A percentile compares a stretch with the other conserved stretches of the same genome.
Conservation (phyloP, 352 stramenopile genomes). For the Elongisporangium anandrum region DNA sequence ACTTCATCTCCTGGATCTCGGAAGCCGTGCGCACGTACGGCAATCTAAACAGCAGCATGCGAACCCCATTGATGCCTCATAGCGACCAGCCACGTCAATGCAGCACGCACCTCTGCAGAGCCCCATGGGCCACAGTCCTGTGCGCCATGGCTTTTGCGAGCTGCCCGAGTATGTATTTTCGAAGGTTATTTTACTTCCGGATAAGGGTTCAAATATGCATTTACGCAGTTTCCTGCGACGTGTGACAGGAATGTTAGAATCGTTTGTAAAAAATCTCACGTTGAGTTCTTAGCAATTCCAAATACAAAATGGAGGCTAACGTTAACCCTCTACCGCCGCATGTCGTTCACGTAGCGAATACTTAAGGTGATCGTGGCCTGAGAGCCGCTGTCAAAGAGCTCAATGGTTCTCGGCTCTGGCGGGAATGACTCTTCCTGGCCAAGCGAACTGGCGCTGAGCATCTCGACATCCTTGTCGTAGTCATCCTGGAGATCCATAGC, state of each 20-base stretch:
- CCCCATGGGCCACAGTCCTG: constrained; percentile 45
- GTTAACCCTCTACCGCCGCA: constrained; percentile 54
- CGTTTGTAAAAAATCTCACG: too few species aligned
- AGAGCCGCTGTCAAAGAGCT: constrained; percentile 41
- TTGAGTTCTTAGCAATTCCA: not conserved
- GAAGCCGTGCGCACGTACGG: constrained; percentile 76
- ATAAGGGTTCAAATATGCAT: not conserved
- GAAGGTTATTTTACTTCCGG: not conserved
- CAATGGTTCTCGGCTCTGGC: constrained; percentile 38
- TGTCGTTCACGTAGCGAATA: constrained; percentile 86
- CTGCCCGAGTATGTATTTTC: not conserved
- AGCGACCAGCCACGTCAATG: too few species aligned
- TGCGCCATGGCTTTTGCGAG: constrained; percentile 10
- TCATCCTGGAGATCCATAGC: constrained; percentile 32
- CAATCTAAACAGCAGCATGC: constrained; percentile 25
- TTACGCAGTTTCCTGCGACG: not conserved
- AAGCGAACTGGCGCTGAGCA: constrained; percentile 53
- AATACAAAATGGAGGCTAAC: not conserved
- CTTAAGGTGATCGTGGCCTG: constrained; percentile 70
- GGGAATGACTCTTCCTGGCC: constrained; percentile 46
- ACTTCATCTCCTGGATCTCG: constrained; percentile 87
- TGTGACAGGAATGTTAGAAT: not conserved
- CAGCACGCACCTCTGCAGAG: constrained; percentile 51
- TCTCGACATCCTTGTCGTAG: constrained; percentile 59
- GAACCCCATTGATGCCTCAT: not conserved